Base-by-base conservation (phyloP, 129 eudicot species). In the Centrapalus pauciflorus region DNA sequence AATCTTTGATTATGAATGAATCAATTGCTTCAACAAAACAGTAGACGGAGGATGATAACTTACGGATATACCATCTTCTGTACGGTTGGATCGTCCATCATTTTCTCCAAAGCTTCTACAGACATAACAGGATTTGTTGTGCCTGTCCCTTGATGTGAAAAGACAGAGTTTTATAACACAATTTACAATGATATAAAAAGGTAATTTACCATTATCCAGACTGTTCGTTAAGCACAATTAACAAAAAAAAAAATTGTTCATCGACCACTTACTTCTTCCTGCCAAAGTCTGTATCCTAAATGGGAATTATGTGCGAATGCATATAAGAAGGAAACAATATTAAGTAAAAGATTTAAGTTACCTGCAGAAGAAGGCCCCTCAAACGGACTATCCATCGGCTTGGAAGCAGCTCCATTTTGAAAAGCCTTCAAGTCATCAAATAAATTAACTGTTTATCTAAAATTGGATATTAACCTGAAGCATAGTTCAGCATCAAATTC, bases 21-120 rank as follows among this genome's bases (percentile, higher is more conserved):
- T 48, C 19, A 48, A 24, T 20, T 14, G 33, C n/a, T 34, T 7
- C 14, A 10, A 16, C 12, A 55, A 33, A 19, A 45, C 24, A 60
- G 46, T 26, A 66, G 33, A 64, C 16, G 1, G 20, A 49, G 28
- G 7, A 13, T 43, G 66, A 34, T 24, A 79, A 72, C 82, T 86
- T 85, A 89, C 99, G 96, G 96, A 43, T 77, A 88, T 66, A 93
- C 83, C 99, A 89, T 93, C 72, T 89, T 78, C 67, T 88, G 96
- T 26, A 93, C 87, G n/a, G 77, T 78, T 55, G 99, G 99, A 76
- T 93, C 99, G 71, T 93, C 99, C 96, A 93, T 83, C 99, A 89
- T 89, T 78, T 93, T 93, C 88, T 89, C 96, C 81, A 93, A 75
- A 34, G 96, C 95, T 73, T 93, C 99, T 64, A 93, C 95, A 0